Percentiles rank a stretch among this genome's conserved stretches.
These are phyloP conservation scores for Cetraspora pellucida DNA, from an alignment of 192 early-diverging fungal species.

Conservation along the genomic window DNA sequence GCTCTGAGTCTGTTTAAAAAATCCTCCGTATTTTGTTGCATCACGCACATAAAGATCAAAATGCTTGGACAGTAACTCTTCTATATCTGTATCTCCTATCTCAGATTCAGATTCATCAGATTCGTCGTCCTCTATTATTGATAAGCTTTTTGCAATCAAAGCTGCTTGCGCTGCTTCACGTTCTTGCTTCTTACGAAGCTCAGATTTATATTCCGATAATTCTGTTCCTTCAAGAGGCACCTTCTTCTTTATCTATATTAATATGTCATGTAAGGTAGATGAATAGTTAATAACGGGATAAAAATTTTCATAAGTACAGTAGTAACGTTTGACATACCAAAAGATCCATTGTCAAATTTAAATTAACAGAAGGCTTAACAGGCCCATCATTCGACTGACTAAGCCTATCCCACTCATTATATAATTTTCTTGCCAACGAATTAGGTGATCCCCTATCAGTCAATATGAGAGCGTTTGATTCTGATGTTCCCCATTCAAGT, in stretches of 20 bases:
- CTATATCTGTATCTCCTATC: constrained; percentile 57
- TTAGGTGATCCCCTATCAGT: constrained; percentile 76
- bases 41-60: constrained; percentile 89
- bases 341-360: constrained; percentile 20
- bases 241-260: constrained; percentile 50
- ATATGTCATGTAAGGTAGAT: too few relatives aligned
- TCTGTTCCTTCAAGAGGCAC: constrained; percentile 88
- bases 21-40: constrained; percentile 65
- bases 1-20: constrained; percentile 80
- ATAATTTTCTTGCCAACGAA: constrained; percentile 68
- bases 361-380: constrained; percentile 14
- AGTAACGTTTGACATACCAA: too few relatives aligned
- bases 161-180: constrained; percentile 76
- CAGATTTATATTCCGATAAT: constrained; percentile 67
- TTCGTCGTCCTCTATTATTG: constrained; percentile 82
- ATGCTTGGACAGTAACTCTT: constrained; percentile 50
- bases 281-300: too few relatives aligned
- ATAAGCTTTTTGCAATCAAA: constrained; percentile 60
- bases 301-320: too few relatives aligned
- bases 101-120: constrained; percentile 54
- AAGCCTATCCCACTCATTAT: constrained; percentile 58
- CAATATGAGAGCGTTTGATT: constrained; percentile 70
- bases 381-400: neutral
- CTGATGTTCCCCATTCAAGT: constrained; percentile 60
- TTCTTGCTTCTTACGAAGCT: constrained; percentile 66